Evolutionary conservation across 2,329 filamentous ascomycete genomes (phyloP).

Genomic region (Fusarium caatingaense): DNA sequence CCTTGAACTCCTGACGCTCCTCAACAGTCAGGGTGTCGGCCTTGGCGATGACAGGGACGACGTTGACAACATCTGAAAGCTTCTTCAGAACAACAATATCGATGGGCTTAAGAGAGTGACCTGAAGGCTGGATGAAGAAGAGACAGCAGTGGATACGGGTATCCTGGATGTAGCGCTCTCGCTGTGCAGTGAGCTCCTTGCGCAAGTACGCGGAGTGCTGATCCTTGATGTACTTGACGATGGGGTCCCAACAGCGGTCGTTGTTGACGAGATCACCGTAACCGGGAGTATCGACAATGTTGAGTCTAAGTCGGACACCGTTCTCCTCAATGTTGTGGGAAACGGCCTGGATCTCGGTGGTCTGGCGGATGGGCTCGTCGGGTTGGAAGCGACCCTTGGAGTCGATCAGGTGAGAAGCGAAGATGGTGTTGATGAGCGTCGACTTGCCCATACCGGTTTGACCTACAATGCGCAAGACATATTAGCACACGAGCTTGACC

Average conservation of each 20-base stretch:
- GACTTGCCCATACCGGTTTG: slow-evolving; percentile 99
- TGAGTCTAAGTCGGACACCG: slow-evolving; percentile 93
- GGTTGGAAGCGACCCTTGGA: slow-evolving; percentile 95
- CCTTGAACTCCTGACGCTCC: slow-evolving; percentile 96
- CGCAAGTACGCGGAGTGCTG: slow-evolving; percentile 99
- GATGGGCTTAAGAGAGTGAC: slow-evolving; percentile 98
- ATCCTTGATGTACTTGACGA: slow-evolving; percentile 99
- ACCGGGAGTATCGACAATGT: slow-evolving; percentile 98
- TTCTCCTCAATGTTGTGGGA: slow-evolving; percentile 99
- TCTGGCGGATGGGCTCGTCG: slow-evolving; percentile 92
- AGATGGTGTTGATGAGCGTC: slow-evolving; percentile 99
- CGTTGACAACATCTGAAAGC: slow-evolving; percentile 98
- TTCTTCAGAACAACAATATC: slow-evolving; percentile 99
- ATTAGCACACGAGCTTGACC: slow-evolving; percentile 30
- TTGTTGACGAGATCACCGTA: slow-evolving; percentile 99
- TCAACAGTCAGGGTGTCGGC: slow-evolving; percentile 95
- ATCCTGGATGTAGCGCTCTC: slow-evolving; percentile 99
- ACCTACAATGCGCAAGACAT: slow-evolving; percentile 63
- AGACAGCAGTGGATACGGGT: slow-evolving; percentile 99
- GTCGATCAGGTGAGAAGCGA: slow-evolving; percentile 98
- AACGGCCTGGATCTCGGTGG: slow-evolving; percentile 97
- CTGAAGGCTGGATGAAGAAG: slow-evolving; percentile 99
- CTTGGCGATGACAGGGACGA: slow-evolving; percentile 98
- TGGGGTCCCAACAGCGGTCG: slow-evolving; percentile 99
- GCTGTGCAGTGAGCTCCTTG: slow-evolving; percentile 98